phyloP scores from a whole-genome alignment of 2,329 filamentous ascomycete species.

The Fusarium anthophilum region DNA sequence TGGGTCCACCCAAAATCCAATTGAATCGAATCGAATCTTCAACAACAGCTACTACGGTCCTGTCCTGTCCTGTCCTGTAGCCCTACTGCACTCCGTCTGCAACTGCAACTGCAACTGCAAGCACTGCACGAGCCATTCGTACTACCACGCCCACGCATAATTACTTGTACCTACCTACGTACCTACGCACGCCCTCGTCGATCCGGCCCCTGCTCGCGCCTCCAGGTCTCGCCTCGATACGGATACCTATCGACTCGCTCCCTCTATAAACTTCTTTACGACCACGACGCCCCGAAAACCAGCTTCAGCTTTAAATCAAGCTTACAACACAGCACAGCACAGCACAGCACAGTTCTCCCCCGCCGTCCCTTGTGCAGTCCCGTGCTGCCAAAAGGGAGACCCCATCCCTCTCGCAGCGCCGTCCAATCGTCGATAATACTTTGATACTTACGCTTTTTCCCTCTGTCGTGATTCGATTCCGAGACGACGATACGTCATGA shows the following conservation, averaged over 20 bases:
- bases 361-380: conserved; percentile 11
- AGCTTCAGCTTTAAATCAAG: conserved; percentile 25
- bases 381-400: conserved; percentile 25
- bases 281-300: conserved; percentile 9
- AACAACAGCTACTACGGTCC: conserved; percentile 10
- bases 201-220: conserved; percentile 17
- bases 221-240: conserved; percentile 6
- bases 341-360: not conserved
- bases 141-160: not conserved
- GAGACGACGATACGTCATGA: conserved; percentile 49
- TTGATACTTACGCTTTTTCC: not conserved
- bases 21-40: conserved; percentile 25
- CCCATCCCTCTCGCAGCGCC: conserved; percentile 20
- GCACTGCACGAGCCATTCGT: conserved; percentile 5
- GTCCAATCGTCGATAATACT: conserved; percentile 34
- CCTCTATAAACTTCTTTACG: not conserved
- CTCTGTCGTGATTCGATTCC: conserved; percentile 28
- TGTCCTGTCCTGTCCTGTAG: not conserved
- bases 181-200: conserved; percentile 14
- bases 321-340: not conserved
- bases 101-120: conserved; percentile 4
- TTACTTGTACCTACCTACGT: not conserved
- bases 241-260: conserved; percentile 1
- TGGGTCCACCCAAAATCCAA: conserved; percentile 10
- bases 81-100: conserved; percentile 14